phyloP scores from a whole-genome alignment of 345 rosid species.

The Heritiera littoralis region DNA sequence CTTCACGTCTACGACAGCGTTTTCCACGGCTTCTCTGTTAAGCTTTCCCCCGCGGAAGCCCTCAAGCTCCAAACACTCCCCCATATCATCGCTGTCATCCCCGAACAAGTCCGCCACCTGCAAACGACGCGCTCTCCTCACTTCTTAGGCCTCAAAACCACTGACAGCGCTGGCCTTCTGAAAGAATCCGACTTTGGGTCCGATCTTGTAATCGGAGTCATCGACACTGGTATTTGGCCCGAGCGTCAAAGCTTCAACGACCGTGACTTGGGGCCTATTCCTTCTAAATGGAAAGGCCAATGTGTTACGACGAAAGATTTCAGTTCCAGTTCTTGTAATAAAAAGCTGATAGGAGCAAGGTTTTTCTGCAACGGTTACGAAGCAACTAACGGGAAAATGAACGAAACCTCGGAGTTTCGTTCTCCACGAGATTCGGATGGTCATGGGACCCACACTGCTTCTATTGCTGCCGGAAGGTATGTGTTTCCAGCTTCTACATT shows the following conservation, averaged over 20 bases:
- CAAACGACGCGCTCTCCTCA: slow-evolving; percentile 95
- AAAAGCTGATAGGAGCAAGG: slow-evolving; percentile 77
- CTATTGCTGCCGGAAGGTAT: slow-evolving; percentile 78
- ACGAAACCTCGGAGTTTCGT: slow-evolving; percentile 62
- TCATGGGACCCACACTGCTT: slow-evolving; percentile 90
- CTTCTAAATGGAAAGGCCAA: slow-evolving; percentile 79
- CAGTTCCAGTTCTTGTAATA: slow-evolving; percentile 52
- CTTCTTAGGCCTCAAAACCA: slow-evolving; percentile 70
- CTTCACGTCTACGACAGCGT: slow-evolving; percentile 88
- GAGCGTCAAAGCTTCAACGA: slow-evolving; percentile 85
- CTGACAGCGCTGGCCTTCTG: slow-evolving; percentile 70
- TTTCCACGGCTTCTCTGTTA: slow-evolving; percentile 91
- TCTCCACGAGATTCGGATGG: slow-evolving; percentile 91
- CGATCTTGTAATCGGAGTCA: slow-evolving; percentile 85
- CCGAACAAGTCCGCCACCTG: slow-evolving; percentile 67
- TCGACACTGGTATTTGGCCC: slow-evolving; percentile 96
- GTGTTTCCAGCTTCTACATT: slow-evolving; percentile 75
- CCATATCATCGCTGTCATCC: slow-evolving; percentile 62
- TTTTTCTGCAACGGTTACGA: slow-evolving; percentile 81
- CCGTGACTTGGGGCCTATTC: slow-evolving; percentile 68
- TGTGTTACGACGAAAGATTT: slow-evolving; percentile 52
- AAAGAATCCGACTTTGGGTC: slow-evolving; percentile 92
- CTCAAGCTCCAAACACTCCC: slow-evolving; percentile 44
- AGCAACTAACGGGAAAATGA: slow-evolving; percentile 71
- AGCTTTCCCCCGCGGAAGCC: slow-evolving; percentile 54